phyloP scores from a whole-genome alignment of 352 stramenopile species.

The Phytophthora boehmeriae region DNA sequence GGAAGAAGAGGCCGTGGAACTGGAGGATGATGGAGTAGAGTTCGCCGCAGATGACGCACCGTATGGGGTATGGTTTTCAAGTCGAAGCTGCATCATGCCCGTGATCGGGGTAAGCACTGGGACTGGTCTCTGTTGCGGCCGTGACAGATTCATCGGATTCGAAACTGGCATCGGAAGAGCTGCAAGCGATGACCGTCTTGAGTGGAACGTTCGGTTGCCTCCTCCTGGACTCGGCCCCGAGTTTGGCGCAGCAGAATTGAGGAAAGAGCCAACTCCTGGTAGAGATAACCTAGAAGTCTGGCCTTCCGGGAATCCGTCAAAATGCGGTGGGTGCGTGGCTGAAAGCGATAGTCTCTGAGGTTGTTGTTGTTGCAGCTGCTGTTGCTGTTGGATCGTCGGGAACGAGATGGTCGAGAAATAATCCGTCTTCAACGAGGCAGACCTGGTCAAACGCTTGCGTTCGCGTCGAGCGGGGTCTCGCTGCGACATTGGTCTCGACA shows the following conservation, averaged over 20 bases:
- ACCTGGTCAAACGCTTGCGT: slow-evolving; percentile 73
- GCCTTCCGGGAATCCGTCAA: slow-evolving; percentile 36
- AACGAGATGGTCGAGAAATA: slow-evolving; percentile 69
- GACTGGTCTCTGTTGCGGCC: slow-evolving; percentile 27
- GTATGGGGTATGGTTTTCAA: slow-evolving; percentile 50
- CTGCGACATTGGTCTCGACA: slow-evolving; percentile 20
- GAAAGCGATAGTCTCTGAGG: slow-evolving; percentile 35
- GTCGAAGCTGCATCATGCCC: slow-evolving; percentile 76
- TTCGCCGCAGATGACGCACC: slow-evolving; percentile 23
- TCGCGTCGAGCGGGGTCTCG: slow-evolving; percentile 56
- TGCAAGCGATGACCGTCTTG: slow-evolving; percentile 52
- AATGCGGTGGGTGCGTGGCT: slow-evolving; percentile 39
- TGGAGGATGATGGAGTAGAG: slow-evolving; percentile 33
- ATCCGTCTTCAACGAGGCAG: slow-evolving; percentile 74
- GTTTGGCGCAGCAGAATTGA: slow-evolving; percentile 16
- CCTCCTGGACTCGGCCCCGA: slow-evolving; percentile 18
- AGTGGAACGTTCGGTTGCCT: slow-evolving; percentile 39
- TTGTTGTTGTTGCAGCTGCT: slow-evolving; percentile 35
- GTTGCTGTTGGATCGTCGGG: slow-evolving; percentile 34
- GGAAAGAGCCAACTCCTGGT: slow-evolving; percentile 43
- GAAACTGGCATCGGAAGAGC: slow-evolving; percentile 56
- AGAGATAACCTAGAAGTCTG: slow-evolving; percentile 37
- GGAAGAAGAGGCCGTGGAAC: slow-evolving; percentile 24
- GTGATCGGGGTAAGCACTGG: slow-evolving; percentile 67
- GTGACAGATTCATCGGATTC: slow-evolving; percentile 22